Base-by-base conservation (phyloP, 805 yeast species). In the Metschnikowia lachancei region DNA sequence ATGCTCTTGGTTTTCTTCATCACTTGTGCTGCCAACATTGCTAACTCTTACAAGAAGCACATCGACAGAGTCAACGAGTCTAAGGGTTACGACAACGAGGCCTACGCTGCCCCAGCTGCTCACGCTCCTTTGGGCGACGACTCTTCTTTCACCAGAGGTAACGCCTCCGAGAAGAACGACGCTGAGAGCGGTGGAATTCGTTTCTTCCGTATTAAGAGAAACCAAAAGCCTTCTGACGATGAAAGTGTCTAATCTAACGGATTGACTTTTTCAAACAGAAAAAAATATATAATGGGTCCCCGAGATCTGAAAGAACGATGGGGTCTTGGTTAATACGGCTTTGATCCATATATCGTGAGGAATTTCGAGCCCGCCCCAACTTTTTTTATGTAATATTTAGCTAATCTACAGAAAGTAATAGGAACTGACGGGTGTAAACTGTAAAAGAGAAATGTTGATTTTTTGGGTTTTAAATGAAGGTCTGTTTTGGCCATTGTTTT, bases 151-250 rank as follows among this genome's bases (percentile, higher is more conserved):
- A 72, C 76, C 46, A 69, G 76, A 64, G 67, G 66, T 16, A 56
- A 57, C 13, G 61, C 49, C 5, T 61, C 58, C 39, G 68, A 63
- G 53, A 62, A 61, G 48, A 68, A 72, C 46, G 78, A 76, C 47
- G 72, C 76, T 51, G 56, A 49, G 28, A 56, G 62, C 36, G 75
- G 76, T 31, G 91, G 91, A 39, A 84, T 85, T 59, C 82, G 87
- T 66, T 85, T 85, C 67, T 85, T 85, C 75, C 84, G 82, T 59
- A 82, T 85, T 51, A 82, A 83, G 69, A 82, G 76, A 67, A 69
- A 70, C 60, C 67, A 66, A 49, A 72, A 71, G 62, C 60, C 62
- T 31, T 60, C 69, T 32, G 77, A 72, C 47, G 76, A 70, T 39
- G 76, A 72, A 57, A 68, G 74, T 51, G 74, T 70, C 47, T 72